Evolutionary conservation across 2,329 filamentous ascomycete species (phyloP).

Genomic region (Byssothecium circinans): DNA sequence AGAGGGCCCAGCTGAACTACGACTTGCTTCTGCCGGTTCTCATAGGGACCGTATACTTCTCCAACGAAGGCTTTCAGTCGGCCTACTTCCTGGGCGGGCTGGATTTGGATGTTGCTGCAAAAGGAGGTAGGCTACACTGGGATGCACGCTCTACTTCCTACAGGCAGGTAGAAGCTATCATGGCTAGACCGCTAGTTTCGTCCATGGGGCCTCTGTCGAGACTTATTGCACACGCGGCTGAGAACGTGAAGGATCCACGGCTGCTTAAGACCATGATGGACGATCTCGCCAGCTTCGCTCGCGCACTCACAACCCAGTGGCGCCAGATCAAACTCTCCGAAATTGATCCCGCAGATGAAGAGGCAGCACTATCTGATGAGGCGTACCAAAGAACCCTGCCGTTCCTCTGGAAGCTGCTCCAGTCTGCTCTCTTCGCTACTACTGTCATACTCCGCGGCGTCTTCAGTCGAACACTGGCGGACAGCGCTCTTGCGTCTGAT

Average conservation of each 20-base stretch:
- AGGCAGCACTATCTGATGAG: conserved; percentile 63
- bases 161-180: conserved; percentile 59
- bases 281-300: conserved; percentile 67
- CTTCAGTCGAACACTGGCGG: conserved; percentile 65
- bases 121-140: conserved; percentile 65
- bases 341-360: conserved; percentile 70
- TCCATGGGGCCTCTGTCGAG: conserved; percentile 69
- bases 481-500: conserved; percentile 57
- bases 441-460: conserved; percentile 76
- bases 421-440: conserved; percentile 73
- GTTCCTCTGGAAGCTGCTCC: conserved; percentile 72
- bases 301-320: conserved; percentile 71
- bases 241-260: conserved; percentile 57
- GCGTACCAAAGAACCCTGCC: conserved; percentile 69
- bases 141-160: conserved; percentile 61
- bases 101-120: conserved; percentile 65
- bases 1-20: conserved; percentile 64
- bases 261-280: conserved; percentile 60
- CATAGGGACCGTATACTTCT: conserved; percentile 68
- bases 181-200: conserved; percentile 63
- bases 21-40: conserved; percentile 70
- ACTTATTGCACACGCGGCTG: conserved; percentile 65
- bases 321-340: conserved; percentile 71
- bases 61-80: conserved; percentile 71
- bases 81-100: conserved; percentile 74